These are phyloP conservation scores for Saturnispora dispora DNA, from an alignment of 805 yeast species.

Conservation along the genomic window DNA sequence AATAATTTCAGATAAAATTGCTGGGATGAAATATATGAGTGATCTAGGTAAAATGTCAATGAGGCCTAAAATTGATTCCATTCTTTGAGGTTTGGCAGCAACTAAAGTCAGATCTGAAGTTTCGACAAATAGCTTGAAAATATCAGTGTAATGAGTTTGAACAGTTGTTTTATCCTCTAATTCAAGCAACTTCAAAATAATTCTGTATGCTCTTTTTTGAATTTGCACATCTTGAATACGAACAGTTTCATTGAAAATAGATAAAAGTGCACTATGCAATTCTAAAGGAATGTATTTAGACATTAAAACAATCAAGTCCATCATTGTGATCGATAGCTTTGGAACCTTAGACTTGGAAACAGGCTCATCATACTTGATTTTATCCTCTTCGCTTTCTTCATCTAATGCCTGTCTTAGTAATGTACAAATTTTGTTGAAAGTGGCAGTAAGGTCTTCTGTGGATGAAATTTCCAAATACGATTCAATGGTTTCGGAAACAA, in stretches of 20 bases:
- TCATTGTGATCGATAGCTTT: slow-evolving; percentile 68
- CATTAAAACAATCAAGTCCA: slow-evolving; percentile 86
- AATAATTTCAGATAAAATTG: slow-evolving; percentile 77
- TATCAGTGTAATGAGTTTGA: slow-evolving; percentile 41
- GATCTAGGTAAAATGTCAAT: slow-evolving; percentile 53
- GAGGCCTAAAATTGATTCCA: slow-evolving; percentile 55
- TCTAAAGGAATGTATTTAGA: slow-evolving; percentile 69
- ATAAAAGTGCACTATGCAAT: slow-evolving; percentile 62
- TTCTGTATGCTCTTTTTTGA: slow-evolving; percentile 86
- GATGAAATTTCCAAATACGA: slow-evolving; percentile 65
- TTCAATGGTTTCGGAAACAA: slow-evolving; percentile 78
- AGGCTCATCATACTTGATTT: slow-evolving; percentile 28
- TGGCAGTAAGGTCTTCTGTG: slow-evolving; percentile 54
- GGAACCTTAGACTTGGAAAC: slow-evolving; percentile 32
- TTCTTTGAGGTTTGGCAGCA: slow-evolving; percentile 74
- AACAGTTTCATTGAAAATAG: slow-evolving; percentile 69
- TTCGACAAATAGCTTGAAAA: slow-evolving; percentile 50
- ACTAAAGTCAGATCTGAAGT: slow-evolving; percentile 51
- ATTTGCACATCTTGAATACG: slow-evolving; percentile 50
- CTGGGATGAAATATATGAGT: slow-evolving; percentile 70
- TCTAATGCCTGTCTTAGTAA: slow-evolving; percentile 69
- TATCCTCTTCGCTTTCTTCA: slow-evolving; percentile 34
- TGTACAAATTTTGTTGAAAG: slow-evolving; percentile 81
- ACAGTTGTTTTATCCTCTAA: slow-evolving; percentile 44
- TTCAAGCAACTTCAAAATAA: slow-evolving; percentile 62